phyloP scores from a whole-genome alignment of 108 stramenopile species.

The Licmophora abbreviata region DNA sequence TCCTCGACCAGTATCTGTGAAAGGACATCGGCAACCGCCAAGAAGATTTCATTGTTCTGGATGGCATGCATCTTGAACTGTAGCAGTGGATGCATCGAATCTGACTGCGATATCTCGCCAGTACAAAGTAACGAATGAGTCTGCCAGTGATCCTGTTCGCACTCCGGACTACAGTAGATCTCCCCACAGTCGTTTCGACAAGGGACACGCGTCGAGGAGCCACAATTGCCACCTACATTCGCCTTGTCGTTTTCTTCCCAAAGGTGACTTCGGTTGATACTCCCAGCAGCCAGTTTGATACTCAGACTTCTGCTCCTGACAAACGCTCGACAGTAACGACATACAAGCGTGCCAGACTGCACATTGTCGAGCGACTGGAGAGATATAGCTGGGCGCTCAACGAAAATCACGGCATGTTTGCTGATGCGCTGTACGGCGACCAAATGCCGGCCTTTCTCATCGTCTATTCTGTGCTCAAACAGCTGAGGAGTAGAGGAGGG shows the following conservation, averaged over 20 bases:
- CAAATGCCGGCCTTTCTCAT: constrained; percentile 38
- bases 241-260: constrained; percentile 1
- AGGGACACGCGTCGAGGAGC: constrained; percentile 10
- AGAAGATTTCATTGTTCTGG: constrained; percentile 52
- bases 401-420: constrained; percentile 35
- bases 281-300: constrained; percentile 3
- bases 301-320: constrained; percentile 26
- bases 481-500: no score
- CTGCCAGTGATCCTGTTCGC: constrained; percentile 45
- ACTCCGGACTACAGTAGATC: constrained; percentile 38
- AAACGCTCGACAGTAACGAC: constrained; percentile 45
- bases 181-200: constrained; percentile 51
- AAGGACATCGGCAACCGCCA: constrained; percentile 35
- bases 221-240: background rate
- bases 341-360: constrained; percentile 28
- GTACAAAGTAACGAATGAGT: constrained; percentile 48
- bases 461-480: no score
- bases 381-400: constrained; percentile 38
- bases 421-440: constrained; percentile 16
- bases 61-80: constrained; percentile 43
- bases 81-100: constrained; percentile 31
- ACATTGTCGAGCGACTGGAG: constrained; percentile 45
- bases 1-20: no score
- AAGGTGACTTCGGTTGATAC: background rate
- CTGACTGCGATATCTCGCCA: constrained; percentile 23